These are phyloP conservation scores for Exophiala calicioides DNA, from an alignment of 2,329 filamentous ascomycete species.

Conservation along the genomic window DNA sequence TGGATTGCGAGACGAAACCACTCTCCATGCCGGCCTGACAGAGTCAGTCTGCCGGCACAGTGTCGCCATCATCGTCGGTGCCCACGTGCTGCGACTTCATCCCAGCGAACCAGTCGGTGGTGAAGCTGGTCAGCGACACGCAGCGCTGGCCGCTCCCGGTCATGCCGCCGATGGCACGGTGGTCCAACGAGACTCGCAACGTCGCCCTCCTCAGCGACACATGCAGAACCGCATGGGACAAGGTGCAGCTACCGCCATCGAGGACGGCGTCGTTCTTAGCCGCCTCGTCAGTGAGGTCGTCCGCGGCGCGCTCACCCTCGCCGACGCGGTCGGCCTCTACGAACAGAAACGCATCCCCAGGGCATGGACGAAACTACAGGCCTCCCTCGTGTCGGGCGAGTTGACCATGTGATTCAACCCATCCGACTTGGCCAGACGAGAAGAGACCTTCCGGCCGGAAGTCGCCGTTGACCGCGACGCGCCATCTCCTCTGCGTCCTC, in stretches of 20 bases:
- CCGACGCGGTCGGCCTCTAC: slow-evolving; percentile 41
- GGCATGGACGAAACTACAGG: slow-evolving; percentile 45
- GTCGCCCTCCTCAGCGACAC: slow-evolving; percentile 43
- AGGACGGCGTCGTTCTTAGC: slow-evolving; percentile 46
- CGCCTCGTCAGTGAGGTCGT: slow-evolving; percentile 39
- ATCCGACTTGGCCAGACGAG: slow-evolving; percentile 6
- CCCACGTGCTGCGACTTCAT: slow-evolving; percentile 31
- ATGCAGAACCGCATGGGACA: slow-evolving; percentile 47
- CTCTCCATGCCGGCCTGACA: slow-evolving; percentile 15
- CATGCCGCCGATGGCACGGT: slow-evolving; percentile 43
- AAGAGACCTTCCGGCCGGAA: slow-evolving; percentile 2
- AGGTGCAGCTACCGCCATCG: slow-evolving; percentile 45
- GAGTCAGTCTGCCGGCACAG: slow-evolving; percentile 15
- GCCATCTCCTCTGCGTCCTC: no score
- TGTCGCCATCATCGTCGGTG: slow-evolving; percentile 14
- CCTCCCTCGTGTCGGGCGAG: slow-evolving; percentile 29
- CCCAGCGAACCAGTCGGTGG: slow-evolving; percentile 11
- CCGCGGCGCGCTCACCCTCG: slow-evolving; percentile 35
- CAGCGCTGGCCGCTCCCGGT: slow-evolving; percentile 46
- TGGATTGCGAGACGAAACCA: slow-evolving; percentile 17
- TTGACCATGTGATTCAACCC: slow-evolving; percentile 15
- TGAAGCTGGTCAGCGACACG: slow-evolving; percentile 18
- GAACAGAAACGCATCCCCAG: slow-evolving; percentile 45
- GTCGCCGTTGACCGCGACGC: no score
- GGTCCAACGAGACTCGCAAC: slow-evolving; percentile 43